phyloP scores from a whole-genome alignment of 108 stramenopile species.

The Fragilariopsis cylindrus region DNA sequence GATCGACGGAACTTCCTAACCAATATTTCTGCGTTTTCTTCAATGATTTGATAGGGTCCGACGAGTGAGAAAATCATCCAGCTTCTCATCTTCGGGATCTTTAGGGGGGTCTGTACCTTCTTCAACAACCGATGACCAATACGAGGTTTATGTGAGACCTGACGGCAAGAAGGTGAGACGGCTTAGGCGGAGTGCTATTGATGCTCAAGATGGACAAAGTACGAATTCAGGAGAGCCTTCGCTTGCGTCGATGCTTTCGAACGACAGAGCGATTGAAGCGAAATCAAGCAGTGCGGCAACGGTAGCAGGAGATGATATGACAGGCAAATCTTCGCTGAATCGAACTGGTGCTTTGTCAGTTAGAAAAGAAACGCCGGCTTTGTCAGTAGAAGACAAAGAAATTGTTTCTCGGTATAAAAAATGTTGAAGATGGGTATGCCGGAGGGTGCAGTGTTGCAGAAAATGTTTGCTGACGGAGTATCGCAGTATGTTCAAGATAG shows the following conservation, averaged over 20 bases:
- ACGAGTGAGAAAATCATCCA: constrained; percentile 18
- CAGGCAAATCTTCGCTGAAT: constrained; percentile 10
- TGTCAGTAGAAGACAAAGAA: constrained; percentile 35
- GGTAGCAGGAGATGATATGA: constrained; percentile 14
- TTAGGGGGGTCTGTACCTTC: neutral
- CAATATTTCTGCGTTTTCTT: neutral
- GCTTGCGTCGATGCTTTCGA: constrained; percentile 7
- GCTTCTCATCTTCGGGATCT: neutral
- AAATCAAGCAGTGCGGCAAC: constrained; percentile 13
- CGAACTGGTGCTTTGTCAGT: neutral
- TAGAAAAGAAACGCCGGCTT: constrained; percentile 12
- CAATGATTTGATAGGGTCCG: constrained; percentile 5
- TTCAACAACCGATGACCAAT: constrained; percentile 20
- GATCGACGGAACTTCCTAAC: too few relatives aligned
- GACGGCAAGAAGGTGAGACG: constrained; percentile 57
- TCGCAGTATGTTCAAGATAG: constrained; percentile 31
- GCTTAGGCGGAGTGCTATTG: constrained; percentile 10
- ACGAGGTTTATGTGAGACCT: constrained; percentile 46
- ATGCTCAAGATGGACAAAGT: constrained; percentile 6
- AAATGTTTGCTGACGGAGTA: constrained; percentile 31
- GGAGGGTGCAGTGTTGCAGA: constrained; percentile 37
- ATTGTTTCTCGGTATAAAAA: constrained; percentile 32
- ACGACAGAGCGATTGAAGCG: neutral
- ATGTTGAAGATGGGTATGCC: constrained; percentile 50
- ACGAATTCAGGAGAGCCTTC: constrained; percentile 7